Percentiles rank a stretch among this genome's conserved stretches.
Conservation (phyloP, 345 rosid genomes). For the Schrenkiella parvula region DNA sequence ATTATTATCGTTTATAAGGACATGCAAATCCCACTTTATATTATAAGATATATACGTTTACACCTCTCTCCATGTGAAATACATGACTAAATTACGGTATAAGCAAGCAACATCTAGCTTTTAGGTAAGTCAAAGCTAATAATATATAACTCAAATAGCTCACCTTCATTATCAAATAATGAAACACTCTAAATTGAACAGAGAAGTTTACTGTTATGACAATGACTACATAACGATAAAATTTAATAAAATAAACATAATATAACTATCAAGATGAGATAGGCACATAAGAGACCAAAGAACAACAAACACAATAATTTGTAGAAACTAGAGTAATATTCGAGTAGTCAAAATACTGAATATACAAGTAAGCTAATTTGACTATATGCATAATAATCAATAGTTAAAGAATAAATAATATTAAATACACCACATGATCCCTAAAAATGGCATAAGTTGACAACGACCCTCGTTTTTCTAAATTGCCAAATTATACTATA, state of each 20-base stretch:
- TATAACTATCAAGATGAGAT: background rate
- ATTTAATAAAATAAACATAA: background rate
- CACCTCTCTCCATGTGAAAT: constrained; percentile 27
- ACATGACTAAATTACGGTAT: constrained; percentile 31
- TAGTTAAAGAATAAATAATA: background rate
- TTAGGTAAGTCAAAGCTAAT: constrained; percentile 16
- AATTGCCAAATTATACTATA: constrained; percentile 16
- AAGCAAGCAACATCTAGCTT: constrained; percentile 27
- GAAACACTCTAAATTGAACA: constrained; percentile 6
- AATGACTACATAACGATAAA: constrained; percentile 19
- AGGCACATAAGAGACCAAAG: background rate
- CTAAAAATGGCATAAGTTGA: constrained; percentile 16
- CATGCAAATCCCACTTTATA: background rate
- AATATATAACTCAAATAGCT: background rate
- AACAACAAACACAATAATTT: constrained; percentile 13
- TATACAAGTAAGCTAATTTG: constrained; percentile 33
- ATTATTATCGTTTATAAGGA: background rate
- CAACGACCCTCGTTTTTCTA: constrained; percentile 13
- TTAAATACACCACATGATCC: constrained; percentile 10
- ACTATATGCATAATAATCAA: constrained; percentile 15
- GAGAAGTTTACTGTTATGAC: constrained; percentile 11
- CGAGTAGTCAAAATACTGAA: constrained; percentile 22
- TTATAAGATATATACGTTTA: background rate
- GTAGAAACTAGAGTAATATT: constrained; percentile 9
- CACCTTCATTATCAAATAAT: background rate